These are phyloP conservation scores for Fusarium sp. DNA, from an alignment of 2,329 filamentous ascomycete genomes.

Conservation along the genomic window DNA sequence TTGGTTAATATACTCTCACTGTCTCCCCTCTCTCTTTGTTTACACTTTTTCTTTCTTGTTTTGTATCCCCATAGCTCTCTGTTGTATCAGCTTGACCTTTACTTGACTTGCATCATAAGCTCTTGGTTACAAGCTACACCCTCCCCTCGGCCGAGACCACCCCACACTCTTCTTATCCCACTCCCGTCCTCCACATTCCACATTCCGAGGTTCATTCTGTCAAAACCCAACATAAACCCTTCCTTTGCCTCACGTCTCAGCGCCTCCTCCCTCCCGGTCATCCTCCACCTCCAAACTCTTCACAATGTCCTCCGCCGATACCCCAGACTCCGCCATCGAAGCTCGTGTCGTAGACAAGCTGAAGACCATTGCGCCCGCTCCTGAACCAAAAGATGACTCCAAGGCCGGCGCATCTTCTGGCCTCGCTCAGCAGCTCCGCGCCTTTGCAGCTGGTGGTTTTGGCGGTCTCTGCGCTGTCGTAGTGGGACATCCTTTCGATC, in stretches of 20 bases:
- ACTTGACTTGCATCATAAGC: slow-evolving; percentile 14
- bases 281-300: slow-evolving; percentile 1
- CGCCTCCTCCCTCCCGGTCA: not conserved
- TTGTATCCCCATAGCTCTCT: not conserved
- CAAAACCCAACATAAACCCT: slow-evolving; percentile 13
- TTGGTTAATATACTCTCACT: not conserved
- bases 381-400: slow-evolving; percentile 53
- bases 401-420: slow-evolving; percentile 51
- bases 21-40: not conserved
- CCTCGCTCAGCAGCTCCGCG: slow-evolving; percentile 70
- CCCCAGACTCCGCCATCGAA: slow-evolving; percentile 39
- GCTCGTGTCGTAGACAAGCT: slow-evolving; percentile 54
- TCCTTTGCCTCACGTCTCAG: not conserved
- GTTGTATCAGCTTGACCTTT: not conserved
- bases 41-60: not conserved
- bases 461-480: slow-evolving; percentile 94
- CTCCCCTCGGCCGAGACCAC: slow-evolving; percentile 41
- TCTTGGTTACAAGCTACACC: slow-evolving; percentile 9
- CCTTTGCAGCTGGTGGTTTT: slow-evolving; percentile 88
- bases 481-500: slow-evolving; percentile 95
- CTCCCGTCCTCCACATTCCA: slow-evolving; percentile 34
- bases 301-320: slow-evolving; percentile 40
- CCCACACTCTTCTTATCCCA: slow-evolving; percentile 27
- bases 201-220: slow-evolving; percentile 21
- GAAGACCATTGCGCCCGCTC: slow-evolving; percentile 56